phyloP scores from a whole-genome alignment of 768 basidiomycete species.

The Tricholoma flavovirens region DNA sequence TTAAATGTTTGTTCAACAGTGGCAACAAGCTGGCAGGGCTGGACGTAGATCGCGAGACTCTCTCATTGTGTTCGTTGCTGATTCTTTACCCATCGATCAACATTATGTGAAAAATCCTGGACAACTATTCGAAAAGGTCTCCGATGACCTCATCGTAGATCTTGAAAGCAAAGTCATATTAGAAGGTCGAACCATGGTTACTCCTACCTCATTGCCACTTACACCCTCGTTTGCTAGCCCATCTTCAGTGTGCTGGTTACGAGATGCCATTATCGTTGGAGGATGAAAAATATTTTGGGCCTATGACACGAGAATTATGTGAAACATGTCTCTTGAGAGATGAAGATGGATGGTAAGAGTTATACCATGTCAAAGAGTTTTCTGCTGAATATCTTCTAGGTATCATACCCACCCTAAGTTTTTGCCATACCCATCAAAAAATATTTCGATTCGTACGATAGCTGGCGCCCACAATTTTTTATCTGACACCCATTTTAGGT shows the following conservation, averaged over 20 bases:
- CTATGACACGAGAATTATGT: constrained; percentile 52
- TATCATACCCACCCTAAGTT: constrained; percentile 79
- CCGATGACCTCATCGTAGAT: constrained; percentile 65
- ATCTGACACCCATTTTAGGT: constrained; percentile 23
- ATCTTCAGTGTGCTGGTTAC: constrained; percentile 81
- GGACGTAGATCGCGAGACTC: constrained; percentile 79
- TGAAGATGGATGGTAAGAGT: constrained; percentile 69
- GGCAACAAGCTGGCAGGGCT: constrained; percentile 86
- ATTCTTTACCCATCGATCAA: constrained; percentile 63
- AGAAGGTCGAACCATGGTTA: constrained; percentile 38
- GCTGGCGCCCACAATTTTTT: neutral
- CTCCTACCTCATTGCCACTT: neutral
- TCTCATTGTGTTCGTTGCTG: constrained; percentile 68
- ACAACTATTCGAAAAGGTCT: constrained; percentile 58
- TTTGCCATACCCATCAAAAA: constrained; percentile 68
- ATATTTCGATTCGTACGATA: constrained; percentile 59
- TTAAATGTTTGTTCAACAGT: constrained; percentile 32
- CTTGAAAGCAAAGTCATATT: constrained; percentile 67
- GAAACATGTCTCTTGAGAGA: constrained; percentile 56
- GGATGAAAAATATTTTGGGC: constrained; percentile 72
- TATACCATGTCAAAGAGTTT: neutral
- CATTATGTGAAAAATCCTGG: constrained; percentile 68
- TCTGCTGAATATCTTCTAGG: constrained; percentile 35
- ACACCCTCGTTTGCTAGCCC: constrained; percentile 35
- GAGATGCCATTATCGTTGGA: constrained; percentile 74